phyloP scores from a whole-genome alignment of 2,329 filamentous ascomycete species.

The Dactylonectria macrodidyma region DNA sequence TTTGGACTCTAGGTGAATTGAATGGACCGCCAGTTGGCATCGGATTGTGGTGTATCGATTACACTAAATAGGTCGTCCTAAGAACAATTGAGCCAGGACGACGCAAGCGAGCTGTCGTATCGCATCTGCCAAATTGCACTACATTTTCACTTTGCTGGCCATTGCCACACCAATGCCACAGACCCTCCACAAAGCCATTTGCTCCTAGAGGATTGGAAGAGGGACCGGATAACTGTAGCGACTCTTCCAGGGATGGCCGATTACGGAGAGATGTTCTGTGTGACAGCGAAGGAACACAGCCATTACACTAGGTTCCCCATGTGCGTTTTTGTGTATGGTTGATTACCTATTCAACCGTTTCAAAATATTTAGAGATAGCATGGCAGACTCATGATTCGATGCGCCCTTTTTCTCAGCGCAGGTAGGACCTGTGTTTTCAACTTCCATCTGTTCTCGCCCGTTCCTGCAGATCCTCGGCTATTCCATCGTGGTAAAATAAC shows the following conservation, averaged over 20 bases:
- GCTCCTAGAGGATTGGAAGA: neutral
- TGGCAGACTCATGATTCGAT: neutral
- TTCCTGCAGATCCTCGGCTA: no score
- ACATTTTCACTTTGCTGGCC: neutral
- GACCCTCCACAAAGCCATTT: neutral
- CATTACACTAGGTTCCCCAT: neutral
- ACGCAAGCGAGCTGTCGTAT: constrained; percentile 1
- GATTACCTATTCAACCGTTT: neutral
- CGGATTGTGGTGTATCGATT: constrained; percentile 4
- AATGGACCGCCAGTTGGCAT: neutral
- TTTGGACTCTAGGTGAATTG: neutral
- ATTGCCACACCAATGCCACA: neutral
- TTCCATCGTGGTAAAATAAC: no score
- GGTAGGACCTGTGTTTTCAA: neutral
- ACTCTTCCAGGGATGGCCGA: neutral
- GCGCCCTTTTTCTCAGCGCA: neutral
- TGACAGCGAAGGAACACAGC: neutral
- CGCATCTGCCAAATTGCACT: neutral
- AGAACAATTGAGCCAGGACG: neutral
- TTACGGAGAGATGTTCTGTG: neutral
- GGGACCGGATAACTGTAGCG: neutral
- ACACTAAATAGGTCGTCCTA: neutral
- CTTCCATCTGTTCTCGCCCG: no score
- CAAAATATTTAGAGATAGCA: neutral
- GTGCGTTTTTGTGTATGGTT: neutral